Evolutionary conservation across 257 asterid species (phyloP).

Genomic region (Solanum sitiens): DNA sequence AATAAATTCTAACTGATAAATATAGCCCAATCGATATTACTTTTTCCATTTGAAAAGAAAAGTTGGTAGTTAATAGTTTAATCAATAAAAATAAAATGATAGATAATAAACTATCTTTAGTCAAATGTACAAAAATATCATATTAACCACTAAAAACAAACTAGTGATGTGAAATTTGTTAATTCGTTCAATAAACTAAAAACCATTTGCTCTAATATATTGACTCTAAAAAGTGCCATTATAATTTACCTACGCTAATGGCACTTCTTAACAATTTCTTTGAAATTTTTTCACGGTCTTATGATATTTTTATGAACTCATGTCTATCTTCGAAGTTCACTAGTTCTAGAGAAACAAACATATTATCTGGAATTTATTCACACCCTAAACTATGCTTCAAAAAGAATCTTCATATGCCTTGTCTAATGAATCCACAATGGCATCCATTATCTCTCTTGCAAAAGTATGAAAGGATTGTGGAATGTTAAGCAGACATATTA

Average conservation of each 20-base stretch:
- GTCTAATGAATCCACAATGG: neutral
- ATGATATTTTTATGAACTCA: neutral
- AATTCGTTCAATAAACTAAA: neutral
- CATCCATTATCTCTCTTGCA: slow-evolving; percentile 8
- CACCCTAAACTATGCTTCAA: neutral
- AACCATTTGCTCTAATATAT: neutral
- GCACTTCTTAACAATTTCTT: neutral
- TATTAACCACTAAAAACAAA: neutral
- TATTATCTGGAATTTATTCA: neutral
- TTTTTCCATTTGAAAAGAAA: neutral
- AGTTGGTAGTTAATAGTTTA: no score
- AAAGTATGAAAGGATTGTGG: neutral
- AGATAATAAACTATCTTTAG: no score
- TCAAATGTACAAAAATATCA: neutral
- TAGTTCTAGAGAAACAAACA: no score
- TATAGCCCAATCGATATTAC: no score
- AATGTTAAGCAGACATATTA: neutral
- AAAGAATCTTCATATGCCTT: slow-evolving; percentile 6
- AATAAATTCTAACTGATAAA: no score
- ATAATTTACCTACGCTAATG: no score
- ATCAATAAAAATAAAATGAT: no score
- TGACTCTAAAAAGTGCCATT: no score
- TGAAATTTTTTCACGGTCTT: neutral
- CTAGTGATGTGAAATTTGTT: neutral
- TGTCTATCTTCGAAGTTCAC: neutral